Conservation (phyloP, 2,329 filamentous ascomycete species). For the Parafenestella ontariensis region DNA sequence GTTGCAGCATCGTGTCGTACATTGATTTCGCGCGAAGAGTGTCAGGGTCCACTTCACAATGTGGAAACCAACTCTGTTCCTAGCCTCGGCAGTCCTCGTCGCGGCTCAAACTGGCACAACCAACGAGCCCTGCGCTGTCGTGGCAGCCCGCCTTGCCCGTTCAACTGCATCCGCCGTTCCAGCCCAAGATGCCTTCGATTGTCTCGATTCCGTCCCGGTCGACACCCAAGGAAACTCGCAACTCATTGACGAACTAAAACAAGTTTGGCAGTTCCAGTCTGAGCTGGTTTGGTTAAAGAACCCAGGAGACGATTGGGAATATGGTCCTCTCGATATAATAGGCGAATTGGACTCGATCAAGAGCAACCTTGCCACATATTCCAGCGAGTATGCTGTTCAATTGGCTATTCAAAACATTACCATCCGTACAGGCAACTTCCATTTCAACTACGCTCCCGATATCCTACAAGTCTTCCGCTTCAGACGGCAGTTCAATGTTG, state of each 20-base stretch:
- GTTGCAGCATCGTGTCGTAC: background rate
- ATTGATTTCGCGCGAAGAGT: background rate
- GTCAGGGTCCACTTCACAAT: constrained; percentile 7
- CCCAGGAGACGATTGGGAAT: constrained; percentile 41
- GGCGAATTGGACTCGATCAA: constrained; percentile 44
- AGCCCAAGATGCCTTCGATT: constrained; percentile 33
- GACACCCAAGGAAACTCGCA: constrained; percentile 28
- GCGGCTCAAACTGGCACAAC: constrained; percentile 17
- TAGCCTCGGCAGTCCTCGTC: constrained; percentile 20
- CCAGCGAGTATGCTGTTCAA: constrained; percentile 50
- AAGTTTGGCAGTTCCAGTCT: constrained; percentile 47
- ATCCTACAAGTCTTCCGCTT: constrained; percentile 36
- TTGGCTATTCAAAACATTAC: constrained; percentile 37
- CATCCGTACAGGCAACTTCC: constrained; percentile 32
- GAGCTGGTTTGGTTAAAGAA: constrained; percentile 45
- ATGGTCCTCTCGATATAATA: constrained; percentile 44
- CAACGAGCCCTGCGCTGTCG: constrained; percentile 28
- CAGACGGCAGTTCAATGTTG: constrained; percentile 22
- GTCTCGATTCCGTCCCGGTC: constrained; percentile 43
- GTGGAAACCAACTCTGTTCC: constrained; percentile 16
- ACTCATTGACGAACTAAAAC: constrained; percentile 40
- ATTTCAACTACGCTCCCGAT: constrained; percentile 37
- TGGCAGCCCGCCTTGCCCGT: constrained; percentile 10
- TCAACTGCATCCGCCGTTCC: constrained; percentile 13
- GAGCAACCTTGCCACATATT: constrained; percentile 32